Evolutionary conservation across 352 stramenopile species (phyloP).

Genomic region (Aphanomyces stellatus): DNA sequence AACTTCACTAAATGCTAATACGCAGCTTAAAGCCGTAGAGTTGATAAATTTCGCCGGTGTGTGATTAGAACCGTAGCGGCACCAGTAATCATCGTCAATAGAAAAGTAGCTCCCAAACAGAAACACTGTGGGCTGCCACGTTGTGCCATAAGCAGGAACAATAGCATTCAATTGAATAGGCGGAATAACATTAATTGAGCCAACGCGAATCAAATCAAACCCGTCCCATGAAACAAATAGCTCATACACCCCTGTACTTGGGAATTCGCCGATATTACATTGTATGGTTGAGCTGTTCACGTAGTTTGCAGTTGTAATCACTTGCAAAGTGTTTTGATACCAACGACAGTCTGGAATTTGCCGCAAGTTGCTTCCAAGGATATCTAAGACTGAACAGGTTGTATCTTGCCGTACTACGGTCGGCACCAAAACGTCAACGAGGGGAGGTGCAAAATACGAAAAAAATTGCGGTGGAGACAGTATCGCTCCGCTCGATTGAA

Average conservation of each 20-base stretch:
- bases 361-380: background rate
- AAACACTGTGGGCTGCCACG: background rate
- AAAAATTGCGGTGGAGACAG: background rate
- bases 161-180: background rate
- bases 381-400: background rate
- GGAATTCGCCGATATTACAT: background rate
- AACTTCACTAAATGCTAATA: background rate
- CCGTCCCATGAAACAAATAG: constrained; percentile 10
- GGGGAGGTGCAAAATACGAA: background rate
- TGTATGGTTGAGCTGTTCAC: background rate
- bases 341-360: background rate
- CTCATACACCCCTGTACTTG: background rate
- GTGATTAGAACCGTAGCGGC: background rate
- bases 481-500: too few species aligned
- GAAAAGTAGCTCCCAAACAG: constrained; percentile 2
- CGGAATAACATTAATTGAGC: background rate
- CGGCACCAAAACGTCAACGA: background rate
- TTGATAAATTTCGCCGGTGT: background rate
- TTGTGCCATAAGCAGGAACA: background rate
- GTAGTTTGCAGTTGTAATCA: background rate
- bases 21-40: background rate
- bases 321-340: background rate
- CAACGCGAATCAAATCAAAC: background rate
- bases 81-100: background rate
- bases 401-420: background rate